These are phyloP conservation scores for Pseudogymnoascus pannorum DNA, from an alignment of 2,329 filamentous ascomycete genomes.

Conservation along the genomic window DNA sequence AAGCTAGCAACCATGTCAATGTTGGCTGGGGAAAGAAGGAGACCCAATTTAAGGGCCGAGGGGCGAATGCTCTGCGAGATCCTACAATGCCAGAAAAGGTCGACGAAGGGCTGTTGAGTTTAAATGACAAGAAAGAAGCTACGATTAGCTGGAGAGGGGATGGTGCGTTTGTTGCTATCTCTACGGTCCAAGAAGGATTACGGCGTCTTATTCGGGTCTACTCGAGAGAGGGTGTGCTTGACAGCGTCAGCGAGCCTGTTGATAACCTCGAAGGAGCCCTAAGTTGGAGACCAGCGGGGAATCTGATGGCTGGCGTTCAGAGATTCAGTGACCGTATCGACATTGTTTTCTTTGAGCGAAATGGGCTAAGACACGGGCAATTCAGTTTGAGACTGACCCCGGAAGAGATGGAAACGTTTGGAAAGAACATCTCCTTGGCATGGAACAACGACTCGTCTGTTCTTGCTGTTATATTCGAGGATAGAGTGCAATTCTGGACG, in stretches of 20 bases:
- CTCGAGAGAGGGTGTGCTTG: conserved; percentile 80
- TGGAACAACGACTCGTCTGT: conserved; percentile 95
- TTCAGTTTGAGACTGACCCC: conserved; percentile 69
- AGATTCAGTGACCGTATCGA: conserved; percentile 60
- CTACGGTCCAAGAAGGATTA: conserved; percentile 59
- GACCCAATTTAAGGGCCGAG: conserved; percentile 92
- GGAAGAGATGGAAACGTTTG: conserved; percentile 48
- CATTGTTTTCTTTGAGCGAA: conserved; percentile 92
- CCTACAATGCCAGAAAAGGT: conserved; percentile 91
- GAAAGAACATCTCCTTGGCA: conserved; percentile 55
- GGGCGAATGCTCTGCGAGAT: conserved; percentile 78
- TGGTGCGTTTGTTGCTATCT: conserved; percentile 83
- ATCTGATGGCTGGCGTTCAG: conserved; percentile 82
- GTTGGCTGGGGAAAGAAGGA: conserved; percentile 98
- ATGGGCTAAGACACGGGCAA: conserved; percentile 92
- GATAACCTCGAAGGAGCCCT: conserved; percentile 81
- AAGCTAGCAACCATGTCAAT: conserved; percentile 85
- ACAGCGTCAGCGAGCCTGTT: conserved; percentile 91
- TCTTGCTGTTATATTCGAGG: conserved; percentile 67
- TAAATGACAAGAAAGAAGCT: conserved; percentile 62
- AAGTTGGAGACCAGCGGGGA: conserved; percentile 88
- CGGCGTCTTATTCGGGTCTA: conserved; percentile 84
- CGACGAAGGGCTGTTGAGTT: conserved; percentile 71
- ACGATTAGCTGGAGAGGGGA: conserved; percentile 91
- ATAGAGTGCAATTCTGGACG: conserved; percentile 87